phyloP scores from a whole-genome alignment of 2,329 filamentous ascomycete genomes.

The Pestalotiopsis sp. region DNA sequence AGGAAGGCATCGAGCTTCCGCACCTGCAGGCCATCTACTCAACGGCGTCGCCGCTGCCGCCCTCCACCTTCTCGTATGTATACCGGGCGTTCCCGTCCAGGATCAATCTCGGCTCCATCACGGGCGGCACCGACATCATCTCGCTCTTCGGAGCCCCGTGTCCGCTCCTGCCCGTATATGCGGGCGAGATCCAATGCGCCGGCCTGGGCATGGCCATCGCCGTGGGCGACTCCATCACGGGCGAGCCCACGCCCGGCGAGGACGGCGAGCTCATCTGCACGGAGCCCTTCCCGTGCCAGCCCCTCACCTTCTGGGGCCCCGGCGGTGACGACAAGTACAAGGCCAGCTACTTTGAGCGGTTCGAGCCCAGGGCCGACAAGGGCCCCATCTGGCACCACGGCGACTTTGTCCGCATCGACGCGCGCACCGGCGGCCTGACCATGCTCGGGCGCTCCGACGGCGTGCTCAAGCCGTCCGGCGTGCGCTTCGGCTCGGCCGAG shows the following conservation, averaged over 20 bases:
- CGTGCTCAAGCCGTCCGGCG: slow-evolving; percentile 87
- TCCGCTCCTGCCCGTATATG: slow-evolving; percentile 71
- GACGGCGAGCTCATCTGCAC: slow-evolving; percentile 89
- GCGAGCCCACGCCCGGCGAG: slow-evolving; percentile 61
- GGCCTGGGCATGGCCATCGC: slow-evolving; percentile 79
- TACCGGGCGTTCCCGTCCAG: slow-evolving; percentile 78
- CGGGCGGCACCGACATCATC: slow-evolving; percentile 94
- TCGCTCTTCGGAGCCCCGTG: slow-evolving; percentile 90
- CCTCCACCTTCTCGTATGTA: slow-evolving; percentile 89
- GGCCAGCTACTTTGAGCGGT: slow-evolving; percentile 86
- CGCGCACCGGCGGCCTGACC: slow-evolving; percentile 73
- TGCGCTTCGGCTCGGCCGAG: slow-evolving; percentile 90
- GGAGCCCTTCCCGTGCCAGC: slow-evolving; percentile 86
- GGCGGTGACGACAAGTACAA: slow-evolving; percentile 76
- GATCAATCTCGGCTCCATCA: slow-evolving; percentile 92
- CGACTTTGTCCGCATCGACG: slow-evolving; percentile 79
- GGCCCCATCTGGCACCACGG: slow-evolving; percentile 84
- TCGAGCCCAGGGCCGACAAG: slow-evolving; percentile 43
- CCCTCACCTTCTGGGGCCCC: slow-evolving; percentile 83
- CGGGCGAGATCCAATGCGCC: slow-evolving; percentile 76
- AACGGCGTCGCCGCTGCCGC: slow-evolving; percentile 88
- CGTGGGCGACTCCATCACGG: slow-evolving; percentile 60
- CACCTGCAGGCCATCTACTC: slow-evolving; percentile 86
- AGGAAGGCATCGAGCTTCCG: slow-evolving; percentile 56
- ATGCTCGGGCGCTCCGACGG: slow-evolving; percentile 95